Evolutionary conservation across 345 rosid genomes (phyloP).

Genomic region (Populus euphratica): DNA sequence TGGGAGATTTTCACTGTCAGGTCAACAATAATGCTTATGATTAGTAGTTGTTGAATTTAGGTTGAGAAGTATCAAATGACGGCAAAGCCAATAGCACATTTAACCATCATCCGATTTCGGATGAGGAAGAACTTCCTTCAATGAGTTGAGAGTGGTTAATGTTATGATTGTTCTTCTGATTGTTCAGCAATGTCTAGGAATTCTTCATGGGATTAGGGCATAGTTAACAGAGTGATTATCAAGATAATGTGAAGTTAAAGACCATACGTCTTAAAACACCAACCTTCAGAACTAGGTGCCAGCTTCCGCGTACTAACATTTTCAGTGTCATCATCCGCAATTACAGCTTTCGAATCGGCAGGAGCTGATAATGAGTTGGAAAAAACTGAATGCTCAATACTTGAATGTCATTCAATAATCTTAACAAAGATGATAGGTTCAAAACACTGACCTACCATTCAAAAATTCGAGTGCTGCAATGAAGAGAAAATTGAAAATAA

Average conservation of each 20-base stretch:
- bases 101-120: too few relatives aligned
- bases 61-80: too few relatives aligned
- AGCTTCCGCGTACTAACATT: not conserved
- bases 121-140: too few relatives aligned
- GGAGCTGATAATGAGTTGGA: constrained; percentile 10
- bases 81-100: too few relatives aligned
- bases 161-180: too few relatives aligned
- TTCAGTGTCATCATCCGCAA: constrained; percentile 3
- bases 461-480: constrained; percentile 17
- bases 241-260: too few relatives aligned
- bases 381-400: not conserved
- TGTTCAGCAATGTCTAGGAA: too few relatives aligned
- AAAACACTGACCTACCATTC: constrained; percentile 7
- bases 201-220: too few relatives aligned
- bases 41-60: too few relatives aligned
- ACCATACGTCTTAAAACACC: not conserved
- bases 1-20: constrained; percentile 25
- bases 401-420: not conserved
- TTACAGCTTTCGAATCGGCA: not conserved
- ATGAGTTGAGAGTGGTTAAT: too few relatives aligned
- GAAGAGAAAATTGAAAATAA: constrained; percentile 17
- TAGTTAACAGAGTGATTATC: too few relatives aligned
- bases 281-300: constrained; percentile 7
- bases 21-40: constrained; percentile 3
- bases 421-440: not conserved